These are phyloP conservation scores for Cronartium ribicola DNA, from an alignment of 1,284 basidiomycete genomes.

Conservation along the genomic window DNA sequence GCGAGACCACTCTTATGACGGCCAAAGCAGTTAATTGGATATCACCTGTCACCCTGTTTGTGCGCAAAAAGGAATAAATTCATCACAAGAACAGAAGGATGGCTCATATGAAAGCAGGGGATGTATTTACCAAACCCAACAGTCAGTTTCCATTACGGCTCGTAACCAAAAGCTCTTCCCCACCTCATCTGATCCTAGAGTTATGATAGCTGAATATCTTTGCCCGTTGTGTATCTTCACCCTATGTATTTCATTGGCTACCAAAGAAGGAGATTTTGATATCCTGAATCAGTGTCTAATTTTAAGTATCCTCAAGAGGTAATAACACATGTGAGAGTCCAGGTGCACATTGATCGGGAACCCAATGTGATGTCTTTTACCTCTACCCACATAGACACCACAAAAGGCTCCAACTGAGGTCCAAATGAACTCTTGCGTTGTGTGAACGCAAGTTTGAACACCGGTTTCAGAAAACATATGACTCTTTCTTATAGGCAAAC, in stretches of 20 bases:
- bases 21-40: conserved; percentile 2
- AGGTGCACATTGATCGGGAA: too few relatives aligned
- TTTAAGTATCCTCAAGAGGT: too few relatives aligned
- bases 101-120: not conserved
- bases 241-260: conserved; percentile 6
- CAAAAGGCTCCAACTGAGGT: too few relatives aligned
- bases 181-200: conserved; percentile 14
- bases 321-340: too few relatives aligned
- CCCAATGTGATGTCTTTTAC: too few relatives aligned
- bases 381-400: too few relatives aligned
- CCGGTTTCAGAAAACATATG: not conserved
- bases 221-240: conserved; percentile 21
- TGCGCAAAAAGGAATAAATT: not conserved
- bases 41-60: conserved; percentile 7
- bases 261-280: not conserved
- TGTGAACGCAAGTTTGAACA: not conserved
- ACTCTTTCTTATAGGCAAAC: not conserved
- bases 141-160: conserved; percentile 31
- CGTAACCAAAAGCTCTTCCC: conserved; percentile 22
- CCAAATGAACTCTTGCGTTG: too few relatives aligned
- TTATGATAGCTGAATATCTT: conserved; percentile 27
- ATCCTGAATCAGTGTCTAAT: too few relatives aligned
- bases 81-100: not conserved
- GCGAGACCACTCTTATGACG: not conserved
- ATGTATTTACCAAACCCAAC: conserved; percentile 10